phyloP scores from a whole-genome alignment of 1,284 basidiomycete genomes.

The Papiliotrema nemorosa region DNA sequence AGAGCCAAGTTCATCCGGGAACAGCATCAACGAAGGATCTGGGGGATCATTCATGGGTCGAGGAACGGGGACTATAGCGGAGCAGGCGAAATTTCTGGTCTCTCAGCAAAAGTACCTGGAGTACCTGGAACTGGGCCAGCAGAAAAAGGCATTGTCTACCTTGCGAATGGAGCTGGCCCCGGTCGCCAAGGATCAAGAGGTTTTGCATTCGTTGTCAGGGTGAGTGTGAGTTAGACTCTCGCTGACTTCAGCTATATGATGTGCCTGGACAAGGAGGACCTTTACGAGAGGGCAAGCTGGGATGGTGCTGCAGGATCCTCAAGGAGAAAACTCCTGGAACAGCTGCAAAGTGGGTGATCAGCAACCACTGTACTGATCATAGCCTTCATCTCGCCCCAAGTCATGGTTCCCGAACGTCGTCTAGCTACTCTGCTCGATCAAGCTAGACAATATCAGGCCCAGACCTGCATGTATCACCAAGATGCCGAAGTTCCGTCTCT shows the following conservation, averaged over 20 bases:
- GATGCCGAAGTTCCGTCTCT: constrained; percentile 63
- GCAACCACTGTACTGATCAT: constrained; percentile 8
- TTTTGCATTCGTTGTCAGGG: constrained; percentile 81
- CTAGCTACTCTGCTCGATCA: constrained; percentile 82
- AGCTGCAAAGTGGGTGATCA: constrained; percentile 69
- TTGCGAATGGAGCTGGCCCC: constrained; percentile 83
- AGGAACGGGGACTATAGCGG: constrained; percentile 12
- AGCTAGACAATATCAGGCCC: constrained; percentile 73
- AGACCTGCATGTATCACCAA: constrained; percentile 77
- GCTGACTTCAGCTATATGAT: constrained; percentile 67
- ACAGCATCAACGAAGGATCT: background rate
- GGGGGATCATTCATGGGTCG: background rate
- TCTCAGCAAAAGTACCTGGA: constrained; percentile 96
- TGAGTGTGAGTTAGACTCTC: constrained; percentile 41
- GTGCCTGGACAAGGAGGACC: constrained; percentile 78
- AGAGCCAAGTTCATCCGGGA: background rate
- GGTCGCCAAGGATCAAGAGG: constrained; percentile 68
- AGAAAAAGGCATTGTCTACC: constrained; percentile 76
- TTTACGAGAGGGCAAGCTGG: constrained; percentile 79
- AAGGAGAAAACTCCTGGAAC: constrained; percentile 67
- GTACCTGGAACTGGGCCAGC: constrained; percentile 77
- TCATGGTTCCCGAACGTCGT: constrained; percentile 89
- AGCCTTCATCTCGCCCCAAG: constrained; percentile 82
- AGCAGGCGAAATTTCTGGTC: constrained; percentile 83
- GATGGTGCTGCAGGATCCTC: constrained; percentile 80